Evolutionary conservation across 768 basidiomycete species (phyloP).

Genomic region (Postia placenta): DNA sequence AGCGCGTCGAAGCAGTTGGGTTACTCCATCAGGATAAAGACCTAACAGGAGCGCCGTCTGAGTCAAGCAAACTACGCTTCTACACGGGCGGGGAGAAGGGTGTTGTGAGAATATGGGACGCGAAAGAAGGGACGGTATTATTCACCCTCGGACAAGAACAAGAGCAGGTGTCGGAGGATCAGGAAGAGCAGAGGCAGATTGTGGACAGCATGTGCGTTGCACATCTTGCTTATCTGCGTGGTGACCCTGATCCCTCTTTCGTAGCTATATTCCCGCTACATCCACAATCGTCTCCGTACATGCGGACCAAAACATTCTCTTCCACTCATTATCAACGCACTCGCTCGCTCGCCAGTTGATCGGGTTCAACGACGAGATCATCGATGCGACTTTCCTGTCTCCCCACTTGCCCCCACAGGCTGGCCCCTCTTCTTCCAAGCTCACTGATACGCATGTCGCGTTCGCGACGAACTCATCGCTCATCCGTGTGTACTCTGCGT

Average conservation of each 20-base stretch:
- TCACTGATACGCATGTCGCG: constrained; percentile 69
- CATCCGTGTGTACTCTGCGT: constrained; percentile 80
- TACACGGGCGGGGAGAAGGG: constrained; percentile 94
- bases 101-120: constrained; percentile 81
- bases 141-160: constrained; percentile 51
- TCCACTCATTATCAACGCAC: constrained; percentile 70
- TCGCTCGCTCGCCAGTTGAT: constrained; percentile 75
- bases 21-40: constrained; percentile 50
- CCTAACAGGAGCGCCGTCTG: constrained; percentile 36
- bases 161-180: constrained; percentile 39
- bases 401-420: constrained; percentile 24
- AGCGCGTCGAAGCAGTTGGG: constrained; percentile 85
- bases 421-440: constrained; percentile 17
- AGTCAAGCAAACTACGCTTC: constrained; percentile 46
- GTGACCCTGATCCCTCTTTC: not conserved
- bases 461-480: constrained; percentile 97
- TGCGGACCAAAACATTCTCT: constrained; percentile 95
- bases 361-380: constrained; percentile 97
- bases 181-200: constrained; percentile 84
- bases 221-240: not conserved
- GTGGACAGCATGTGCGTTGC: constrained; percentile 69
- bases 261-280: constrained; percentile 61
- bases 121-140: constrained; percentile 53
- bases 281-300: constrained; percentile 77
- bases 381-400: constrained; percentile 77